Percentiles rank a stretch among this genome's conserved stretches.
Conservation (phyloP, 1,284 basidiomycete genomes). For the Retiboletus fuscus region DNA sequence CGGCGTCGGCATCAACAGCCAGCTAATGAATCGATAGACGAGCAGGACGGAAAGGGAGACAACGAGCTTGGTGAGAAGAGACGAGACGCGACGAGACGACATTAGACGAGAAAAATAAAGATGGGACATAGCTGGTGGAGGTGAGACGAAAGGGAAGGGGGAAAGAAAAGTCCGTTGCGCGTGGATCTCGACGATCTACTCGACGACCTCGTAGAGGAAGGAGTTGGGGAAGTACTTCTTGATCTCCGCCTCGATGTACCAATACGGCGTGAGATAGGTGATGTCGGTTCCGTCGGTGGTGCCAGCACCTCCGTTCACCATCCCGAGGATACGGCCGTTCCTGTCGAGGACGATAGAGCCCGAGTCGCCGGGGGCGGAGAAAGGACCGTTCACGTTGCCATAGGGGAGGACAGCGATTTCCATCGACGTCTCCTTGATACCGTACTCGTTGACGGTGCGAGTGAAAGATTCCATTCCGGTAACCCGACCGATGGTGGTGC, state of each 20-base stretch:
- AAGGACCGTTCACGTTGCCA: not conserved
- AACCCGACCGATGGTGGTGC: slow-evolving; percentile 9
- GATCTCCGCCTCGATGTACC: not conserved
- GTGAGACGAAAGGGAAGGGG: too few species aligned
- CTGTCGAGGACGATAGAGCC: slow-evolving; percentile 2
- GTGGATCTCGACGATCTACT: too few species aligned
- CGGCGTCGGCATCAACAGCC: too few species aligned
- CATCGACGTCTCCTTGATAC: not conserved
- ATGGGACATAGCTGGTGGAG: too few species aligned
- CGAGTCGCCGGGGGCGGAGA: slow-evolving; percentile 6
- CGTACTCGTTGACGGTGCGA: not conserved
- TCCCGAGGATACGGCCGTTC: slow-evolving; percentile 1
- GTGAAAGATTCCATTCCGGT: slow-evolving; percentile 1
- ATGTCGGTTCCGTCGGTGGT: slow-evolving; percentile 11
- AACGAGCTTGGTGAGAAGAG: too few species aligned
- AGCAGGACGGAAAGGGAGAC: too few species aligned
- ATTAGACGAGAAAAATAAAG: too few species aligned
- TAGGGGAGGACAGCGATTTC: not conserved
- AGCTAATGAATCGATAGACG: too few species aligned
- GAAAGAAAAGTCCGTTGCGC: too few species aligned
- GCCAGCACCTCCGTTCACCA: slow-evolving; percentile 10
- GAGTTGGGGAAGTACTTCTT: not conserved
- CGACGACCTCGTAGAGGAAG: slow-evolving; percentile 1
- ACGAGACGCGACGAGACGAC: too few species aligned
- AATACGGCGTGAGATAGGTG: slow-evolving; percentile 1